Conservation (phyloP, 139 green algal species). For the Coelastrella sp. region DNA sequence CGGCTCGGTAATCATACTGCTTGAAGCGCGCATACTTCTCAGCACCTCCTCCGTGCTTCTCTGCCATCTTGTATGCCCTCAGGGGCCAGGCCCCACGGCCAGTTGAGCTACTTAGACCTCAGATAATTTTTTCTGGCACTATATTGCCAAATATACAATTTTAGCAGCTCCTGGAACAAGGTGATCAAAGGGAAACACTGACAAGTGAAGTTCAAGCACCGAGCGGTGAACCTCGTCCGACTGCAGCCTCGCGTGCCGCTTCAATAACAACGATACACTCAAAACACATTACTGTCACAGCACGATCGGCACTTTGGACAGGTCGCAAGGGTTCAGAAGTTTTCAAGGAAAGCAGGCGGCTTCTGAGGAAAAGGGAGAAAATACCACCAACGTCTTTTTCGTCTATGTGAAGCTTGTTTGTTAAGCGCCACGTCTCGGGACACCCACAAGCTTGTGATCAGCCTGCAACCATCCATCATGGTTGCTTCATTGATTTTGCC, state of each 20-base stretch:
- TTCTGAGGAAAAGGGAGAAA: neutral
- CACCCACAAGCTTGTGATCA: too few relatives aligned
- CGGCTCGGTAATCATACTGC: conserved; percentile 97
- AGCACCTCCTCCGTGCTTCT: conserved; percentile 58
- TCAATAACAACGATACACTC: too few relatives aligned
- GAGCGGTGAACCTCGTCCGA: too few relatives aligned
- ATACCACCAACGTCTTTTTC: neutral
- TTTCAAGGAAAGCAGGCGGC: neutral
- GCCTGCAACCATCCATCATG: conserved; percentile 29
- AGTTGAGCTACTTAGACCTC: too few relatives aligned
- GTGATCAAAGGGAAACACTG: too few relatives aligned
- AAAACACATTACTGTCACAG: too few relatives aligned
- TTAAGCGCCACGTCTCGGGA: too few relatives aligned
- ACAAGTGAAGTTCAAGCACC: too few relatives aligned
- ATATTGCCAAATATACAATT: too few relatives aligned
- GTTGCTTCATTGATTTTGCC: conserved; percentile 53
- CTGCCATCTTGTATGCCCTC: conserved; percentile 27
- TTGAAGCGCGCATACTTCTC: conserved; percentile 88
- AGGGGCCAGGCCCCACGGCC: neutral
- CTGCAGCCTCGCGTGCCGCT: too few relatives aligned
- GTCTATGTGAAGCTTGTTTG: neutral
- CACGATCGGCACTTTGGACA: neutral
- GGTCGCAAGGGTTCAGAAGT: neutral
- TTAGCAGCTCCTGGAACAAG: too few relatives aligned
- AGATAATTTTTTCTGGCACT: too few relatives aligned